Base-by-base conservation (phyloP, 2,329 filamentous ascomycete genomes). In the Aspergillus quadrilineatus region DNA sequence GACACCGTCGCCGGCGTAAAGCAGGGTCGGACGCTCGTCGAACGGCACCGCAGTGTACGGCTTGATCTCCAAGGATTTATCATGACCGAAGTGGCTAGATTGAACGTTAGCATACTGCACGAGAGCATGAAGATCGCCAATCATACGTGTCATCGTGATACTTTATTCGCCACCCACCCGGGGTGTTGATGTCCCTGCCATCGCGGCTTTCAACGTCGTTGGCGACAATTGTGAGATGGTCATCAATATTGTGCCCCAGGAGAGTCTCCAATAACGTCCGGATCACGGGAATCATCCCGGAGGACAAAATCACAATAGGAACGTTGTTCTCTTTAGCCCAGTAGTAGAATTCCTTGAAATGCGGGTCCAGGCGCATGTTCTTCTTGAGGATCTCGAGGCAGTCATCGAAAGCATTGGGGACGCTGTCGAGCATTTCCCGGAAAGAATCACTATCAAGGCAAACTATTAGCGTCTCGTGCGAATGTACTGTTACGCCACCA, bases 1-100 rank as follows among this genome's bases (percentile, higher is more conserved):
- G 4, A 97, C 91, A 48, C 93, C 93, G 67, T 97, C 93, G 57
- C 94, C 94, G 32, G 94, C 93, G 69, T 99, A 99, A 73, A 97
- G 91, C 77, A 97, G 85, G 39, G 85, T 87, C 2, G 94, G 94
- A 42, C 92, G 83, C 67, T 89, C 76, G 32, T 79, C 73, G 12
- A 80, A 80, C 0, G 90, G 86, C 43, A 96, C 80, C 28, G 85
- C 73, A 28, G 74, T 75, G 76, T 97, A 97, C 50, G 91, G 91
- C 63, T 90, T 86, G 67, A 99, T 91, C 71, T 94, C 90, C 53
- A 93, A 80, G 28, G 88, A 92, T 84, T 99, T 99, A 81, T 99
- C 93, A 72, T 99, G 94, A n/a, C 94, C 94, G 67, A 95, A 95
- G 57, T 87, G 82, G 69, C 89, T 90, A 60, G 29, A 58, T 51